These are phyloP conservation scores for Capronia americana DNA, from an alignment of 2,329 filamentous ascomycete species.

Conservation along the genomic window DNA sequence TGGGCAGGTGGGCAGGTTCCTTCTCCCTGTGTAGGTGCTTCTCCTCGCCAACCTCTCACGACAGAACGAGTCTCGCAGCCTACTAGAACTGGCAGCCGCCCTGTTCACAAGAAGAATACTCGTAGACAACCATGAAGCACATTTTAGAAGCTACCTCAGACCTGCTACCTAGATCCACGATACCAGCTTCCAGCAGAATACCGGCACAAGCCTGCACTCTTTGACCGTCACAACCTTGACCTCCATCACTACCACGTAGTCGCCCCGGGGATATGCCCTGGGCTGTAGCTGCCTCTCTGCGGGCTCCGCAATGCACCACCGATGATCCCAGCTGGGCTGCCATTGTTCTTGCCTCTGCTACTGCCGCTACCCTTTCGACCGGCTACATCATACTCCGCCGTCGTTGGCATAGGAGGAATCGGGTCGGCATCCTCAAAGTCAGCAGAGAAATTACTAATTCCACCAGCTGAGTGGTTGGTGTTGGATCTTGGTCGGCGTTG, in stretches of 20 bases:
- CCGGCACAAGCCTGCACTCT: background rate
- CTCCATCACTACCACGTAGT: slow-evolving; percentile 25
- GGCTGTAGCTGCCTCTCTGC: slow-evolving; percentile 37
- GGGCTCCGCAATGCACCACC: slow-evolving; percentile 37
- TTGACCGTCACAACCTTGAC: background rate
- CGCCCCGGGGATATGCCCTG: slow-evolving; percentile 37
- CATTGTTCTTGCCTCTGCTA: slow-evolving; percentile 39
- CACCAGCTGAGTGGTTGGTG: slow-evolving; percentile 40
- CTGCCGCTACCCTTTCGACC: slow-evolving; percentile 41
- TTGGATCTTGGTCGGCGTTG: slow-evolving; percentile 38
- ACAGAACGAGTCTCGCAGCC: background rate
- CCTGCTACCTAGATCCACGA: slow-evolving; percentile 5
- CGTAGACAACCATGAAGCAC: background rate
- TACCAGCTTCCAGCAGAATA: slow-evolving; percentile 1
- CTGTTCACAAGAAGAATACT: background rate
- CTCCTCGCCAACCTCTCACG: too few species aligned
- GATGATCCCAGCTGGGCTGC: slow-evolving; percentile 38
- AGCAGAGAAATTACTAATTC: slow-evolving; percentile 38
- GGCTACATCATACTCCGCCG: slow-evolving; percentile 35
- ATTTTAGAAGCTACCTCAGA: slow-evolving; percentile 13
- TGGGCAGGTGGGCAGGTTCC: background rate
- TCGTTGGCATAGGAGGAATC: slow-evolving; percentile 39
- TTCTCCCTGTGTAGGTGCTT: too few species aligned
- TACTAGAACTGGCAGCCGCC: background rate
- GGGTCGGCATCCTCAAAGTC: slow-evolving; percentile 42